These are phyloP conservation scores for Tinospora cordifolia DNA, from an alignment of 164 flowering plant species.

Conservation along the genomic window DNA sequence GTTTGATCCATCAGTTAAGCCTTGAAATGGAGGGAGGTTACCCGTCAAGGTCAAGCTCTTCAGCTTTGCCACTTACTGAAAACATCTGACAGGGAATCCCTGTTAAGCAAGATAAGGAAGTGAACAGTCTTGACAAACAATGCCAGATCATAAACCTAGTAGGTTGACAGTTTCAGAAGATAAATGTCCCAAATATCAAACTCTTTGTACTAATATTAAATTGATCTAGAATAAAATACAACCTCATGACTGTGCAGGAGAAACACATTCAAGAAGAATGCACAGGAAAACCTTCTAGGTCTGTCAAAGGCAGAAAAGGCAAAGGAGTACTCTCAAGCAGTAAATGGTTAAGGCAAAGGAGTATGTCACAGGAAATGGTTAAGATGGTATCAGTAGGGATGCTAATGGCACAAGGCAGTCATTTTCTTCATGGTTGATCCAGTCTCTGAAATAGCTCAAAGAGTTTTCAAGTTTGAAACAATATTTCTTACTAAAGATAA, in stretches of 20 bases:
- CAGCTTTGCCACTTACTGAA: conserved; percentile 18
- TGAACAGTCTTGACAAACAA: conserved; percentile 6
- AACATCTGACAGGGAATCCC: conserved; percentile 7
- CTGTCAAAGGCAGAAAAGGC: background rate
- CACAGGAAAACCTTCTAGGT: background rate
- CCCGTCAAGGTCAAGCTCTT: conserved; percentile 34
- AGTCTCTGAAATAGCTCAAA: background rate
- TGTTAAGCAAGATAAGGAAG: conserved; percentile 6
- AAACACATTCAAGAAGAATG: conserved; percentile 2
- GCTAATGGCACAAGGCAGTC: conserved; percentile 8
- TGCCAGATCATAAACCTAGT: conserved; percentile 10
- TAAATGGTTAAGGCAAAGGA: background rate
- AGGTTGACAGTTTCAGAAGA: conserved; percentile 9
- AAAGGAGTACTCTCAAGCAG: background rate
- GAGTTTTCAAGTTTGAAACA: background rate
- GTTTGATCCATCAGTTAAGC: conserved; percentile 27
- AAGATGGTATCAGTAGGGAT: conserved; percentile 16
- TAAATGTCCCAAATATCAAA: background rate
- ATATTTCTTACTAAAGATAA: background rate
- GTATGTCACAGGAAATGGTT: conserved; percentile 13
- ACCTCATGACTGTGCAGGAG: conserved; percentile 2
- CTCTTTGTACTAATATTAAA: background rate
- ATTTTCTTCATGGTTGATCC: background rate
- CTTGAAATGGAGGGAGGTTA: conserved; percentile 31
- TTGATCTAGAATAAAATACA: background rate